Conservation (phyloP, 352 stramenopile genomes). For the Pythium apleroticum region DNA sequence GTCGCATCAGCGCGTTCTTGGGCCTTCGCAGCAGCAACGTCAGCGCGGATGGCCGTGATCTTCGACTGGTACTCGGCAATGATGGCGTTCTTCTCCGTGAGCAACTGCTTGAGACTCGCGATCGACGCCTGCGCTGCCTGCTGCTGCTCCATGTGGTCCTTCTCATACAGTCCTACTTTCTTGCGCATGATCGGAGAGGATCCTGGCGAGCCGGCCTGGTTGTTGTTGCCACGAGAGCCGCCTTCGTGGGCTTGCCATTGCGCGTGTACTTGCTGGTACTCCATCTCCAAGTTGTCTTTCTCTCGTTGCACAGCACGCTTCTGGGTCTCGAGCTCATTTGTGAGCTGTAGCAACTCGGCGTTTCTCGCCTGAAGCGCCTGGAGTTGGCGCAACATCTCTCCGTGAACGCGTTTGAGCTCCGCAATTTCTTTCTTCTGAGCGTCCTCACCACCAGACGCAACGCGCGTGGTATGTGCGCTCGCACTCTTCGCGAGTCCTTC, state of each 20-base stretch:
- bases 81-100: constrained; percentile 73
- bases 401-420: constrained; percentile 22
- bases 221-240: constrained; percentile 9
- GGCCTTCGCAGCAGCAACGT: constrained; percentile 46
- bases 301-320: constrained; percentile 42
- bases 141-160: constrained; percentile 71
- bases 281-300: constrained; percentile 60
- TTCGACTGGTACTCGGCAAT: constrained; percentile 67
- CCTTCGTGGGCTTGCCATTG: constrained; percentile 28
- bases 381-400: constrained; percentile 54
- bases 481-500: constrained; percentile 32
- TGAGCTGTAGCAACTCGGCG: constrained; percentile 42
- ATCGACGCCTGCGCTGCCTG: constrained; percentile 78
- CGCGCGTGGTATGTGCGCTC: constrained; percentile 30
- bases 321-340: constrained; percentile 43
- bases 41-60: constrained; percentile 42
- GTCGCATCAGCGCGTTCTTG: constrained; percentile 56
- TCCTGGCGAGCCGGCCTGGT: constrained; percentile 17
- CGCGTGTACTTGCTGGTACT: constrained; percentile 52
- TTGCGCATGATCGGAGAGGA: constrained; percentile 48
- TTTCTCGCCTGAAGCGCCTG: constrained; percentile 42
- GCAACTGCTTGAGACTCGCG: constrained; percentile 75
- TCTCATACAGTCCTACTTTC: constrained; percentile 75
- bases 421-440: constrained; percentile 26
- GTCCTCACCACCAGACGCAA: constrained; percentile 26